phyloP scores from a whole-genome alignment of 1,284 basidiomycete species.

The Cutaneotrichosporon sp. region DNA sequence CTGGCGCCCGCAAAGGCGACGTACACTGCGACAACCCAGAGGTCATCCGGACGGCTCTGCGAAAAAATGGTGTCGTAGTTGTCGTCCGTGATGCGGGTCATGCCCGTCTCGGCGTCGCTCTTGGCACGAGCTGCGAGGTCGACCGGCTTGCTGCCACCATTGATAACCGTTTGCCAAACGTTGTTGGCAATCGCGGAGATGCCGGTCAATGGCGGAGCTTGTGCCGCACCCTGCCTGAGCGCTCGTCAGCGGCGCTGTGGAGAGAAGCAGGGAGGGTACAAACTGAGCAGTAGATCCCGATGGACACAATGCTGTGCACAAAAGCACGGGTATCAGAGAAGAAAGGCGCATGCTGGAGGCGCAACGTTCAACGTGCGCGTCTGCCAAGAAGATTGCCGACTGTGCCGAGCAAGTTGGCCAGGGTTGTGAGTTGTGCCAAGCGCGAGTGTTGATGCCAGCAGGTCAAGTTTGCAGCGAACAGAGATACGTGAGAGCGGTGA shows the following conservation, averaged over 20 bases:
- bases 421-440: neutral
- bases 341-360: neutral
- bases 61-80: conserved; percentile 36
- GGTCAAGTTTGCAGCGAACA: no score
- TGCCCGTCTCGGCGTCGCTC: conserved; percentile 68
- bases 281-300: neutral
- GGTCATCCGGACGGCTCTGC: conserved; percentile 21
- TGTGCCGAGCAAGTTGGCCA: neutral
- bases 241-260: neutral
- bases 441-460: no score
- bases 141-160: conserved; percentile 6
- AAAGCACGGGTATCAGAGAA: neutral
- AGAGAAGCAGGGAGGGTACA: neutral
- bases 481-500: no score
- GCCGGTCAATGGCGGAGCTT: neutral
- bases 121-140: conserved; percentile 8
- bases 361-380: neutral
- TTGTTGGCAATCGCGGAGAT: neutral
- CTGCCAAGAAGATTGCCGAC: neutral
- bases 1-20: conserved; percentile 13
- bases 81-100: conserved; percentile 41
- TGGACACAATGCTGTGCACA: conserved; percentile 1
- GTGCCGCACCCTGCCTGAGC: neutral
- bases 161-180: neutral
- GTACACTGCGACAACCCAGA: conserved; percentile 42